These are phyloP conservation scores for Beta lomatogona DNA, from an alignment of 179 eudicot species.

Conservation along the genomic window DNA sequence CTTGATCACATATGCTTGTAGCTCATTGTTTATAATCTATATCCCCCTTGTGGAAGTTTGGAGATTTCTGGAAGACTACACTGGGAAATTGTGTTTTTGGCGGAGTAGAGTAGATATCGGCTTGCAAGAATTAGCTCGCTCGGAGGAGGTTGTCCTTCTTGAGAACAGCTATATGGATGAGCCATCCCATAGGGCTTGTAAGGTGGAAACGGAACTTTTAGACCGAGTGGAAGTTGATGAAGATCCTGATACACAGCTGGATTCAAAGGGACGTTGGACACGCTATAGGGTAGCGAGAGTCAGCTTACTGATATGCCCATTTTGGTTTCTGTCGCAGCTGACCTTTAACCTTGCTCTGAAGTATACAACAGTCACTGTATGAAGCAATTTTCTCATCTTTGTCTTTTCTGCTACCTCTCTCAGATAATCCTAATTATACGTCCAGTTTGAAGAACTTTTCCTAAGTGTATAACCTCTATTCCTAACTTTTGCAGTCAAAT, in stretches of 20 bases:
- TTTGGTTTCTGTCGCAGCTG: conserved; percentile 95
- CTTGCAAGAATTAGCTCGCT: conserved; percentile 40
- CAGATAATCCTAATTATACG: neutral
- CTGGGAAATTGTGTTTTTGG: conserved; percentile 69
- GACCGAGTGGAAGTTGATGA: conserved; percentile 17
- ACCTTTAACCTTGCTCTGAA: conserved; percentile 86
- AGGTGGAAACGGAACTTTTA: conserved; percentile 21
- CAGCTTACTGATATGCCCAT: conserved; percentile 86
- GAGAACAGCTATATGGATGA: conserved; percentile 29
- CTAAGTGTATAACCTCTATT: neutral
- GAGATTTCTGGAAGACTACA: conserved; percentile 66
- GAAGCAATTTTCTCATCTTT: conserved; percentile 27
- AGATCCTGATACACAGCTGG: conserved; percentile 42
- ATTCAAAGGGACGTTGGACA: conserved; percentile 93
- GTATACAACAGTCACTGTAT: conserved; percentile 93
- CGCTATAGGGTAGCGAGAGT: conserved; percentile 79
- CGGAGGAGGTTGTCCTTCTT: conserved; percentile 72
- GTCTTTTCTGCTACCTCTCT: neutral
- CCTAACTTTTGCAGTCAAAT: conserved; percentile 70
- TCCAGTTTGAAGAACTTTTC: neutral
- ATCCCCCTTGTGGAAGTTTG: conserved; percentile 76
- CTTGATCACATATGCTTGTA: conserved; percentile 88
- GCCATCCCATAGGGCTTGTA: conserved; percentile 14
- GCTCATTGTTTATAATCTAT: conserved; percentile 77
- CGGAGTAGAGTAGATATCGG: conserved; percentile 24